phyloP scores from a whole-genome alignment of 2,329 filamentous ascomycete genomes.

The Alternaria hordeiaustralica region DNA sequence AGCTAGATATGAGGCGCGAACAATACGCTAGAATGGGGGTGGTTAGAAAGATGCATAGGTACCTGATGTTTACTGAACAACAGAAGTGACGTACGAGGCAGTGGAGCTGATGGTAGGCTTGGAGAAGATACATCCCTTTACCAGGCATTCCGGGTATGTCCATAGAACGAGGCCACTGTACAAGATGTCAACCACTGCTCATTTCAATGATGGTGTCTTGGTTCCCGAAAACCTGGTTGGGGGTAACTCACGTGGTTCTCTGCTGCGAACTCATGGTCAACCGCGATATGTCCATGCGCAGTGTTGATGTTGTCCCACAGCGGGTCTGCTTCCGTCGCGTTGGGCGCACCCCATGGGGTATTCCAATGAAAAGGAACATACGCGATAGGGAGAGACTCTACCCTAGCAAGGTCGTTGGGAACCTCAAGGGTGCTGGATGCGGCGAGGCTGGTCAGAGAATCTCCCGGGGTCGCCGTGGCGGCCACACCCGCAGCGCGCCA shows the following conservation, averaged over 20 bases:
- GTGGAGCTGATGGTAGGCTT: constrained; percentile 25
- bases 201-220: background rate
- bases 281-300: constrained; percentile 35
- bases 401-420: background rate
- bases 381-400: background rate
- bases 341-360: constrained; percentile 10
- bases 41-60: background rate
- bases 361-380: constrained; percentile 8
- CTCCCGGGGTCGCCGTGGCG: background rate
- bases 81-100: constrained; percentile 19
- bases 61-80: background rate
- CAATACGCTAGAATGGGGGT: background rate
- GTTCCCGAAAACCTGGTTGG: background rate
- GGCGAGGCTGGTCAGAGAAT: background rate
- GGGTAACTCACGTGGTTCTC: constrained; percentile 15
- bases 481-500: background rate
- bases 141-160: constrained; percentile 11
- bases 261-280: constrained; percentile 31
- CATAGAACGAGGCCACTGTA: constrained; percentile 4
- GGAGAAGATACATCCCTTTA: constrained; percentile 20
- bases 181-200: background rate
- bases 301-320: constrained; percentile 34
- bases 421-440: background rate
- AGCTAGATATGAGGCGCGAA: constrained; percentile 5
- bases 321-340: constrained; percentile 20